Percentiles rank a stretch among this genome's conserved stretches.
Evolutionary conservation across 208 protist species (phyloP).

Genomic region (Leishmania major): DNA sequence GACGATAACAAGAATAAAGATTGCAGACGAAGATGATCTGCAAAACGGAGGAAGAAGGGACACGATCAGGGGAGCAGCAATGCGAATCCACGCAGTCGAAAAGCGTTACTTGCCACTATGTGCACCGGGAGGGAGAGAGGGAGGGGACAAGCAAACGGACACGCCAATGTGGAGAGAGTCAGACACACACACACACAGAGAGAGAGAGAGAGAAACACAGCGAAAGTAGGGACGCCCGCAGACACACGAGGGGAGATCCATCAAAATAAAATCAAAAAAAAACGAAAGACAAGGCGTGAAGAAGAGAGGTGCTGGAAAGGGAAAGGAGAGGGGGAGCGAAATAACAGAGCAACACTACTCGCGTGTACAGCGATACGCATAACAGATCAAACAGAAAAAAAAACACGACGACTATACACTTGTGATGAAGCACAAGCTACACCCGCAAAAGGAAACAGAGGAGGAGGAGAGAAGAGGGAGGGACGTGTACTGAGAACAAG

Average conservation of each 20-base stretch:
- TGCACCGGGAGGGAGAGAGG: background rate
- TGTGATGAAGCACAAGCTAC: background rate
- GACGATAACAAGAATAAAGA: background rate
- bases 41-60: too few relatives aligned
- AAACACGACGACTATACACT: background rate
- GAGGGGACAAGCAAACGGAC: background rate
- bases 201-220: background rate
- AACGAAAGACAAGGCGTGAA: slow-evolving; percentile 1
- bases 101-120: background rate
- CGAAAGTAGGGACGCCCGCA: background rate
- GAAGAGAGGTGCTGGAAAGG: background rate
- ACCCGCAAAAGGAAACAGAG: background rate
- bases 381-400: background rate
- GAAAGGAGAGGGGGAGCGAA: background rate
- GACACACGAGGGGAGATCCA: background rate
- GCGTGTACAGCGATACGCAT: slow-evolving; percentile 3
- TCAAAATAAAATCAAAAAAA: background rate
- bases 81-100: background rate
- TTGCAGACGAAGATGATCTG: background rate
- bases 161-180: background rate
- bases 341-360: background rate
- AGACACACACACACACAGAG: too few relatives aligned
- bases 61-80: background rate
- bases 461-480: background rate
- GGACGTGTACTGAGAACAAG: background rate